These are phyloP conservation scores for Ananas comosus DNA, from an alignment of 176 grass and related monocot genomes.

Conservation along the genomic window DNA sequence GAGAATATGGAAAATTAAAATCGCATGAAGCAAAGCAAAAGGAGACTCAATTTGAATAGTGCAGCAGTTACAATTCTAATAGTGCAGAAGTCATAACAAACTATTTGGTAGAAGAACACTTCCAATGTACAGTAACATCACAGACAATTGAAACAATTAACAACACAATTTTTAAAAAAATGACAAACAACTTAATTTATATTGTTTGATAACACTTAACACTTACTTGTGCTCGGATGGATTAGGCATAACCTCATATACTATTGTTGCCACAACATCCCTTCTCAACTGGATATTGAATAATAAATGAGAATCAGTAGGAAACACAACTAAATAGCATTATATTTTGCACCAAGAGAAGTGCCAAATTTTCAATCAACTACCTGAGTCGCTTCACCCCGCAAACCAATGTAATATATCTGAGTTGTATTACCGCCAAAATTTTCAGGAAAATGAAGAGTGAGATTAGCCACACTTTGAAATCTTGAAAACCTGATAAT, in stretches of 20 bases:
- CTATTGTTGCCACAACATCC: slow-evolving; percentile 94
- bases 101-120: no score
- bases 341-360: background rate
- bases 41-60: no score
- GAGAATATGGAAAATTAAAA: no score
- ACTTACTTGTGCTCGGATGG: slow-evolving; percentile 98
- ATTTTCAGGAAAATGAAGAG: slow-evolving; percentile 96
- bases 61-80: no score
- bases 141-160: no score
- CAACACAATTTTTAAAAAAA: background rate
- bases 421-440: slow-evolving; percentile 84
- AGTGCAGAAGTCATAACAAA: no score
- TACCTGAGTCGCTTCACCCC: slow-evolving; percentile 98
- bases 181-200: background rate
- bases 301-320: slow-evolving; percentile 26
- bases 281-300: slow-evolving; percentile 68
- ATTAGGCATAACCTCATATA: slow-evolving; percentile 93
- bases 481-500: slow-evolving; percentile 83
- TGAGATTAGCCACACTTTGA: slow-evolving; percentile 91
- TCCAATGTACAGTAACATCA: no score
- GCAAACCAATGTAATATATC: slow-evolving; percentile 96
- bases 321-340: slow-evolving; percentile 7
- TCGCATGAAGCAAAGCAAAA: no score
- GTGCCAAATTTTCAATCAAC: background rate
- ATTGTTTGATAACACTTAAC: slow-evolving; percentile 2